These are phyloP conservation scores for Apophysomyces variabilis DNA, from an alignment of 371 early-diverging fungal species.

Conservation along the genomic window DNA sequence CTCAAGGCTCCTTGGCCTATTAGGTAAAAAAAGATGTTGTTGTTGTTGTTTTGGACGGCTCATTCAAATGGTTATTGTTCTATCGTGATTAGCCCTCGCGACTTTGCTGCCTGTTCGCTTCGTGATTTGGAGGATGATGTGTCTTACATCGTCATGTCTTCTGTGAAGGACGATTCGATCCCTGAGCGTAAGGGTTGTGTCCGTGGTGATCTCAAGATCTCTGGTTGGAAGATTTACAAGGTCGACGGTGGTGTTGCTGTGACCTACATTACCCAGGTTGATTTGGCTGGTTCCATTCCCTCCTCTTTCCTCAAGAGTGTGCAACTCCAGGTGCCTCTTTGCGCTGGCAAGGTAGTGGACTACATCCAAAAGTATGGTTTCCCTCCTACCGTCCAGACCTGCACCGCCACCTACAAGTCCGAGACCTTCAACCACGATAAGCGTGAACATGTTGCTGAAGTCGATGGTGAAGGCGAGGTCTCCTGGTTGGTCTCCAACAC, in stretches of 20 bases:
- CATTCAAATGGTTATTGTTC: background rate
- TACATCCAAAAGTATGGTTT: slow-evolving; percentile 41
- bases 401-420: slow-evolving; percentile 24
- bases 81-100: slow-evolving; percentile 23
- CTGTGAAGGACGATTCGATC: slow-evolving; percentile 38
- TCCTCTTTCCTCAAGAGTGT: slow-evolving; percentile 41
- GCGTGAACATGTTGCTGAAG: slow-evolving; percentile 17
- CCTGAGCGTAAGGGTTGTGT: slow-evolving; percentile 38
- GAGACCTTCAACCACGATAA: slow-evolving; percentile 45
- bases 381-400: slow-evolving; percentile 27
- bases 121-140: slow-evolving; percentile 26
- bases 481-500: slow-evolving; percentile 29
- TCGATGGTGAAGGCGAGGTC: slow-evolving; percentile 30
- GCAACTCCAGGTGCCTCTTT: slow-evolving; percentile 49
- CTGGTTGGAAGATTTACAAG: slow-evolving; percentile 50
- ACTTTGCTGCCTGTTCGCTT: slow-evolving; percentile 20
- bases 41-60: background rate
- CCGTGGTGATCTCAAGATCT: slow-evolving; percentile 44
- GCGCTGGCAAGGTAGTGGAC: slow-evolving; percentile 45
- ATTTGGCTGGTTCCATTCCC: slow-evolving; percentile 51
- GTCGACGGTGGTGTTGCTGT: slow-evolving; percentile 37
- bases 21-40: slow-evolving; percentile 23
- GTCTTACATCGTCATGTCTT: slow-evolving; percentile 34
- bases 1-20: slow-evolving; percentile 54
- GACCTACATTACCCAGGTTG: slow-evolving; percentile 50